These are phyloP conservation scores for Ascochyta fabae DNA, from an alignment of 2,329 filamentous ascomycete species.

Conservation along the genomic window DNA sequence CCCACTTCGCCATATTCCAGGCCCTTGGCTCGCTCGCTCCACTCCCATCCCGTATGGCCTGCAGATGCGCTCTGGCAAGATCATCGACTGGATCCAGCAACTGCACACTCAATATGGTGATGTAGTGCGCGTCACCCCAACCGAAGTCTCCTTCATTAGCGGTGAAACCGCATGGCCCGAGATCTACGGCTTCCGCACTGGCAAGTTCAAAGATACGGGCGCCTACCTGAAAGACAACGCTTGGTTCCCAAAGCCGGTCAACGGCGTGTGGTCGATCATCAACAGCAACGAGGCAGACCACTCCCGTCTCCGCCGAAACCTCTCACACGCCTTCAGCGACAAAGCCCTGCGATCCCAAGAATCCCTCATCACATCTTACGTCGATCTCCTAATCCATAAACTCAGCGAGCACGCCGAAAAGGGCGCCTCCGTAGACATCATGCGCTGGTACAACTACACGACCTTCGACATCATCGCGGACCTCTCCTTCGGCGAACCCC, in stretches of 20 bases:
- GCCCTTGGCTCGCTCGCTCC: slow-evolving; percentile 46
- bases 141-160: slow-evolving; percentile 53
- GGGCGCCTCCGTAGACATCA: slow-evolving; percentile 28
- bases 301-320: slow-evolving; percentile 44
- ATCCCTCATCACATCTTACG: slow-evolving; percentile 47
- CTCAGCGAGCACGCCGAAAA: slow-evolving; percentile 32
- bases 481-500: slow-evolving; percentile 40
- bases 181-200: slow-evolving; percentile 51
- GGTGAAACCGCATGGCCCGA: slow-evolving; percentile 54
- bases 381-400: slow-evolving; percentile 48
- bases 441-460: slow-evolving; percentile 38
- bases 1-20: slow-evolving; percentile 53
- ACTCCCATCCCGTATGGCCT: slow-evolving; percentile 43
- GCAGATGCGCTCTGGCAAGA: slow-evolving; percentile 34
- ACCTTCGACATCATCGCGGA: slow-evolving; percentile 43
- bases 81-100: slow-evolving; percentile 31
- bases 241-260: slow-evolving; percentile 44
- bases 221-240: slow-evolving; percentile 47
- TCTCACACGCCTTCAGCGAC: slow-evolving; percentile 53
- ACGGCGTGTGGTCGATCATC: slow-evolving; percentile 39
- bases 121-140: slow-evolving; percentile 51
- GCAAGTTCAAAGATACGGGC: slow-evolving; percentile 44
- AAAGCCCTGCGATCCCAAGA: slow-evolving; percentile 52
- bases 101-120: slow-evolving; percentile 53
- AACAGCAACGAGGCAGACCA: slow-evolving; percentile 39